Base-by-base conservation (phyloP, 345 rosid species). In the Laguncularia racemosa region DNA sequence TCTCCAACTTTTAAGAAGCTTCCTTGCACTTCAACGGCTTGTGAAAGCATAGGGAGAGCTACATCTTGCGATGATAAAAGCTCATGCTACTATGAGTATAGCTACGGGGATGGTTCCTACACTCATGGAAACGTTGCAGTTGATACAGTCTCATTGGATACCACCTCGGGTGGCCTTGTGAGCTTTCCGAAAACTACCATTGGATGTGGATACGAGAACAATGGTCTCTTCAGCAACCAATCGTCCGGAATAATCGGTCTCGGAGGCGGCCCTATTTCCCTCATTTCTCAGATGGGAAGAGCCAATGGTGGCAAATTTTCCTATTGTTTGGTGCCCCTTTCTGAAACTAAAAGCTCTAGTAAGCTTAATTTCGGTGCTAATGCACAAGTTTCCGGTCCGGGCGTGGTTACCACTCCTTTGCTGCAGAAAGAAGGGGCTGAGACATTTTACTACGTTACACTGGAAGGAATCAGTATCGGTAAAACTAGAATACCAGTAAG, bases 241-340 rank as follows among this genome's bases (percentile, higher is more conserved):
- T 63, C 52, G 16, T 59, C 56, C 49, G 80, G 74, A 8, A 45
- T 69, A 1, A 54, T 76, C 16, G 77, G 74, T 16, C 62, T 72
- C 13, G 72, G 72, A 40, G 72, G 67, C 1, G 28, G 55, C 0
- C 12, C 50, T 2, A 18, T 55, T 11, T 76, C 80, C 0, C 55
- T 71, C 6, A 8, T 58, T 8, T 23, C 47, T 0, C 77, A 68
- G 44, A 16, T 71, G 19, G 48, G 61, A 13, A 16, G 64, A 3
- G 46, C 71, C 0, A 67, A 71, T 13, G 64, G 67, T 11, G 68
- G 76, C 14, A 81, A 62, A 44, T 85, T 88, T 57, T 79, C 93
- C 0, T 83, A 85, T 56, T 81, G 88, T 61, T 67, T 89, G 64
- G 76, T 81, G 1, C 77, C 76, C 51, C 23, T 62, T 45, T 53